Conservation (phyloP, 2,329 filamentous ascomycete genomes). For the Fusarium globosum region DNA sequence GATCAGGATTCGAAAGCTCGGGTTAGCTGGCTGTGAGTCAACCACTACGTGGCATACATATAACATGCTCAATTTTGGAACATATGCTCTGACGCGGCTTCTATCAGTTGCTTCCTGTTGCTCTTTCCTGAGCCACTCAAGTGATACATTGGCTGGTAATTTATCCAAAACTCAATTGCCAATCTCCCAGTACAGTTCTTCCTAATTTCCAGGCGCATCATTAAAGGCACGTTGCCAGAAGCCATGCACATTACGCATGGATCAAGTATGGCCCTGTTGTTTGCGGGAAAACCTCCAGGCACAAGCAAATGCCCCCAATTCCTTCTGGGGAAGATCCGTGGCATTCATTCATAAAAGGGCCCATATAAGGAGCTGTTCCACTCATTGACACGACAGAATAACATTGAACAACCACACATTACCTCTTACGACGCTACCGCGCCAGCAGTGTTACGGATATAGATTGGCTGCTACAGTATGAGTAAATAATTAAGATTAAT, state of each 20-base stretch:
- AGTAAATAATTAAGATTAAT: constrained; percentile 2
- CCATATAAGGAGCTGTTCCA: constrained; percentile 26
- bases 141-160: not conserved
- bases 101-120: not conserved
- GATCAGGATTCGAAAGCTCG: not conserved
- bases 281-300: constrained; percentile 14
- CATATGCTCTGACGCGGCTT: not conserved
- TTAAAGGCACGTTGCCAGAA: constrained; percentile 27
- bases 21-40: not conserved
- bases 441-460: constrained; percentile 27
- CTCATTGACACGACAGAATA: constrained; percentile 1
- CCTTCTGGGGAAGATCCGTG: constrained; percentile 13
- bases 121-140: not conserved
- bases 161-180: not conserved
- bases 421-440: constrained; percentile 25
- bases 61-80: not conserved
- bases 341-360: constrained; percentile 2
- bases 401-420: constrained; percentile 16
- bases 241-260: constrained; percentile 43
- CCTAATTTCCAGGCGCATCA: constrained; percentile 38
- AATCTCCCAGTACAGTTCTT: constrained; percentile 20
- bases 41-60: not conserved
- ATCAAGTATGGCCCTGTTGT: constrained; percentile 33
- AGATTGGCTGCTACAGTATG: constrained; percentile 35
- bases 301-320: constrained; percentile 9